Percentiles rank a stretch among this genome's conserved stretches.
These are phyloP conservation scores for Fomitopsis pulvina DNA, from an alignment of 768 basidiomycete genomes.

Conservation along the genomic window DNA sequence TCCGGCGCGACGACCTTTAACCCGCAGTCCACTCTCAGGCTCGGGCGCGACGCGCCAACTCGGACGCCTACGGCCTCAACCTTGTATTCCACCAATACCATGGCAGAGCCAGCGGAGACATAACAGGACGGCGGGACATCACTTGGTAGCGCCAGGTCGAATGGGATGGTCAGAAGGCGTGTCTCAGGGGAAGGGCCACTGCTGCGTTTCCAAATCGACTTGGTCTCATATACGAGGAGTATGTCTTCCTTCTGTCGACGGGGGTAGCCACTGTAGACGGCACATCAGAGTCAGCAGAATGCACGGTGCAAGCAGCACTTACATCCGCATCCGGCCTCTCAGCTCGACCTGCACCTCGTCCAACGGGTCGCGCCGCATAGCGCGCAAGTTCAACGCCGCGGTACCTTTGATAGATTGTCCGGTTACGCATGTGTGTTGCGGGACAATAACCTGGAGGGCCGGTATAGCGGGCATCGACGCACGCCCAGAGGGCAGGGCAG, in stretches of 20 bases:
- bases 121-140: conserved; percentile 9
- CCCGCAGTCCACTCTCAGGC: conserved; percentile 1
- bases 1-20: conserved; percentile 9
- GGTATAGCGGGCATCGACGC: background rate
- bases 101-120: background rate
- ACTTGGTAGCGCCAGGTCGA: conserved; percentile 5
- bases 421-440: background rate
- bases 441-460: background rate
- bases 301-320: background rate
- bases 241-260: background rate
- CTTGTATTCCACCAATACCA: conserved; percentile 4
- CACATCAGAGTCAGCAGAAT: background rate
- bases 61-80: conserved; percentile 12
- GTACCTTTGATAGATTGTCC: conserved; percentile 7
- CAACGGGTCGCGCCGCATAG: conserved; percentile 3
- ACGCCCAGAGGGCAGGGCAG: background rate
- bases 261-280: background rate
- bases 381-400: conserved; percentile 8
- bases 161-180: conserved; percentile 10
- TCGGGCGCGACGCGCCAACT: conserved; percentile 1
- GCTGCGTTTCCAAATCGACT: conserved; percentile 3
- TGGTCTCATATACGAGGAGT: conserved; percentile 1
- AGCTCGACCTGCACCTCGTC: conserved; percentile 9
- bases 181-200: conserved; percentile 6
- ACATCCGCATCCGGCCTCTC: conserved; percentile 8